phyloP scores from a whole-genome alignment of 441 rosid genomes.

The Euphorbia schlechtendalii region DNA sequence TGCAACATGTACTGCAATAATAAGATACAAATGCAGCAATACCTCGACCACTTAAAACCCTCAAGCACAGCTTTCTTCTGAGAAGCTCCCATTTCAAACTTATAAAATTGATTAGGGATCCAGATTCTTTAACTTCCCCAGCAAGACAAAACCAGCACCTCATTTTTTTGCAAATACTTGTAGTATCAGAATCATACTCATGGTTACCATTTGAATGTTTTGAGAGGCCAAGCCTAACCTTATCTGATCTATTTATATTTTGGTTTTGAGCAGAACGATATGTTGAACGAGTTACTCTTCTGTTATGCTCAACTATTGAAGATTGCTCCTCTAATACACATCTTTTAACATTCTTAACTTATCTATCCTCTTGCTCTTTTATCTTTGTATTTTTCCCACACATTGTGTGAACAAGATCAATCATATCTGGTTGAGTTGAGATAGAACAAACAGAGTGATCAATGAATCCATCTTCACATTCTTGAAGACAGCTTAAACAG shows the following conservation, averaged over 20 bases:
- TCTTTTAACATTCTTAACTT: slow-evolving; percentile 35
- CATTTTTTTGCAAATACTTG: slow-evolving; percentile 54
- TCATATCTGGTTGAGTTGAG: slow-evolving; percentile 3
- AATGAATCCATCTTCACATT: slow-evolving; percentile 24
- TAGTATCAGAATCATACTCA: slow-evolving; percentile 20
- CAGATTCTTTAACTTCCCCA: slow-evolving; percentile 43
- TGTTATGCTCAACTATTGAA: slow-evolving; percentile 31
- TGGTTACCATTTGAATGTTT: slow-evolving; percentile 25
- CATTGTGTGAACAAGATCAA: slow-evolving; percentile 11
- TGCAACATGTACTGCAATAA: neutral
- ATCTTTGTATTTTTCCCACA: slow-evolving; percentile 24
- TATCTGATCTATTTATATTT: slow-evolving; percentile 23
- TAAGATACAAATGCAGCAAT: slow-evolving; percentile 24
- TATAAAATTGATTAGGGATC: slow-evolving; percentile 37
- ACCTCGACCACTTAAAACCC: slow-evolving; percentile 63
- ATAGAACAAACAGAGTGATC: slow-evolving; percentile 16
- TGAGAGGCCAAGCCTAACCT: slow-evolving; percentile 25
- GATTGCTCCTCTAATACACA: slow-evolving; percentile 35
- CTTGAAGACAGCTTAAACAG: slow-evolving; percentile 27
- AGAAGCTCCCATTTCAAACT: slow-evolving; percentile 62
- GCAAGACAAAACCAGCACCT: slow-evolving; percentile 58
- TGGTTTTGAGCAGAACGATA: slow-evolving; percentile 46
- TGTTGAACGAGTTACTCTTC: slow-evolving; percentile 76
- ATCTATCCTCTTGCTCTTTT: slow-evolving; percentile 44
- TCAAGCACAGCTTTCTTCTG: slow-evolving; percentile 50